Conservation (phyloP, 2,329 filamentous ascomycete genomes). For the Metarhizium humberi region DNA sequence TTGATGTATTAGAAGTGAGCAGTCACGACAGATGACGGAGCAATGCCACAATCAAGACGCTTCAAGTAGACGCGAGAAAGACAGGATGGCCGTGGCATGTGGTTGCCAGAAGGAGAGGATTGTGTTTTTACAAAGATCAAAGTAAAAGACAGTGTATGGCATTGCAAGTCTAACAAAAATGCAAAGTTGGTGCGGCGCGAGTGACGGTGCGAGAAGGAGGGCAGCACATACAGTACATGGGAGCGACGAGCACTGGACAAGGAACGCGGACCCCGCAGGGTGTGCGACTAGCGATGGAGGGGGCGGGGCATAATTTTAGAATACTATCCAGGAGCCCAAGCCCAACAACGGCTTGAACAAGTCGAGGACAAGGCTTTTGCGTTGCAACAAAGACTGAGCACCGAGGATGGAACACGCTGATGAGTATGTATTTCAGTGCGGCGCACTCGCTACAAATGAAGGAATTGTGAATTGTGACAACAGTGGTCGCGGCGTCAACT, state of each 20-base stretch:
- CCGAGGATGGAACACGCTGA: too few relatives aligned
- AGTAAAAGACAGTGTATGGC: not conserved
- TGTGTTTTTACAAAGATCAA: not conserved
- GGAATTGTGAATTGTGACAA: too few relatives aligned
- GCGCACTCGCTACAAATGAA: too few relatives aligned
- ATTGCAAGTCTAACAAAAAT: not conserved
- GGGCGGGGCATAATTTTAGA: not conserved
- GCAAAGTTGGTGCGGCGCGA: not conserved
- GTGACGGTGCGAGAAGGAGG: not conserved
- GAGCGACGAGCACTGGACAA: not conserved
- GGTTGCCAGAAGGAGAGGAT: too few relatives aligned
- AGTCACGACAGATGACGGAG: too few relatives aligned
- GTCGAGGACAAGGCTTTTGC: not conserved
- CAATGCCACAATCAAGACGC: too few relatives aligned
- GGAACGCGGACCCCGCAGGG: not conserved
- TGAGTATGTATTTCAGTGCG: too few relatives aligned
- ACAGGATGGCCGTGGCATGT: too few relatives aligned
- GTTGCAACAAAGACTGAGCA: not conserved
- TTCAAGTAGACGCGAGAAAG: too few relatives aligned
- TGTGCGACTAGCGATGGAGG: not conserved
- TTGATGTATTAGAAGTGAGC: too few relatives aligned
- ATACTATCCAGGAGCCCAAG: not conserved
- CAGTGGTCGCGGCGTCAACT: too few relatives aligned
- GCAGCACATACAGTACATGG: not conserved
- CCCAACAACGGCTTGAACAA: not conserved